Conservation (phyloP, 2,329 filamentous ascomycete species). For the Bipolaris bicolor region DNA sequence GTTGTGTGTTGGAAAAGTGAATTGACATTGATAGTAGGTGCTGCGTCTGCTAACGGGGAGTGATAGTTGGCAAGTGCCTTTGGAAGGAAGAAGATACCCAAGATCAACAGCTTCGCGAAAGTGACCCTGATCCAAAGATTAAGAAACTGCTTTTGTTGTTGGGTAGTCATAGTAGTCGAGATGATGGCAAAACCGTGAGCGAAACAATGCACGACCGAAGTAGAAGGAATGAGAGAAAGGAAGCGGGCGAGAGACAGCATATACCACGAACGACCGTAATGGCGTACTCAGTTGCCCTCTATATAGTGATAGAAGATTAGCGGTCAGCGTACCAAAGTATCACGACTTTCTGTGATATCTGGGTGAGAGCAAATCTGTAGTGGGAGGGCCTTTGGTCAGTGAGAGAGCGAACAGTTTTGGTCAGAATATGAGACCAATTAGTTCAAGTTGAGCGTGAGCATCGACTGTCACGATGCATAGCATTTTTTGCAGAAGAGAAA, state of each 20-base stretch:
- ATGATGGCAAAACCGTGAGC: neutral
- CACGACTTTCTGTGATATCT: conserved; percentile 6
- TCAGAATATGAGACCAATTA: neutral
- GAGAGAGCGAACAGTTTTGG: conserved; percentile 7
- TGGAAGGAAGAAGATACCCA: neutral
- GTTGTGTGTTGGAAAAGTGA: conserved; percentile 29
- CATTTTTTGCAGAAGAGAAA: neutral
- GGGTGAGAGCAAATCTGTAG: conserved; percentile 24
- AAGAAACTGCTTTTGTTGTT: neutral
- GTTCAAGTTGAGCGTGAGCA: neutral
- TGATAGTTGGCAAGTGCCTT: conserved; percentile 18
- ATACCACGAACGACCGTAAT: neutral
- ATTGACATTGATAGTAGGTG: conserved; percentile 24
- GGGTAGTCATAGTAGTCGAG: neutral
- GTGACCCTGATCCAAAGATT: neutral
- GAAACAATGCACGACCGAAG: neutral
- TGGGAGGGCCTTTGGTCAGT: conserved; percentile 18
- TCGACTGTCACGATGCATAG: neutral
- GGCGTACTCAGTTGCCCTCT: neutral
- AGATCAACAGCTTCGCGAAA: neutral
- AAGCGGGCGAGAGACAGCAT: neutral
- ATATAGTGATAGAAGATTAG: conserved; percentile 15
- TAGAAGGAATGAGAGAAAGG: conserved; percentile 2
- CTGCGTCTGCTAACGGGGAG: conserved; percentile 23
- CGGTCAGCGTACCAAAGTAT: conserved; percentile 9